phyloP scores from a whole-genome alignment of 2,329 filamentous ascomycete genomes.

The Calycina marina region DNA sequence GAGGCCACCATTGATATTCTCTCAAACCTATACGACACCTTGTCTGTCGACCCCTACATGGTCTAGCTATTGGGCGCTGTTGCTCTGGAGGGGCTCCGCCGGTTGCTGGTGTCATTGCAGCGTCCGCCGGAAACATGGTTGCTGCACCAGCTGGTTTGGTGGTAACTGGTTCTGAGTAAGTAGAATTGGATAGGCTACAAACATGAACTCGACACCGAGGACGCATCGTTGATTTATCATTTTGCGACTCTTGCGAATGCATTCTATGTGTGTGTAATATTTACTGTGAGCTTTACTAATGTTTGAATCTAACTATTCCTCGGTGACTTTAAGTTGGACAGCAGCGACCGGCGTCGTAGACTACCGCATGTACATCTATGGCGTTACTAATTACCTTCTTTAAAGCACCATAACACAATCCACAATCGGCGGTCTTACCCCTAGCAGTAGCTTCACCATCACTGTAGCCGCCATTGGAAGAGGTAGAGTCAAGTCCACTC shows the following conservation, averaged over 20 bases:
- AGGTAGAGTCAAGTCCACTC: background rate
- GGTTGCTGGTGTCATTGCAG: background rate
- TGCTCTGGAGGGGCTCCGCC: slow-evolving; percentile 2
- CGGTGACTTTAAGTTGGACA: slow-evolving; percentile 4
- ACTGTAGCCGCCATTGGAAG: background rate
- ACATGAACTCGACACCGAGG: too few species aligned
- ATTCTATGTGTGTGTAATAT: background rate
- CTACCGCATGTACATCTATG: slow-evolving; percentile 1
- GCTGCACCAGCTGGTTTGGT: too few species aligned
- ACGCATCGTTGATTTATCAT: too few species aligned
- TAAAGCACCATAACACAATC: background rate
- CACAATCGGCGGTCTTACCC: background rate
- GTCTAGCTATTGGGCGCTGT: slow-evolving; percentile 3
- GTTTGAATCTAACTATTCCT: slow-evolving; percentile 4
- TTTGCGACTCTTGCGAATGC: too few species aligned
- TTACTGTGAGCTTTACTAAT: background rate
- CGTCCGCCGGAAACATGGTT: background rate
- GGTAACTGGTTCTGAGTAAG: too few species aligned
- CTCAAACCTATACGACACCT: background rate
- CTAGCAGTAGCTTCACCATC: background rate
- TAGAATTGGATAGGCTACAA: too few species aligned
- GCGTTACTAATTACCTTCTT: background rate
- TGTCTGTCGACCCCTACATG: background rate
- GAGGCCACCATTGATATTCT: background rate
- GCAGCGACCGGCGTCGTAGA: slow-evolving; percentile 2